Evolutionary conservation across 1,139 yeast species (phyloP).

Genomic region (Kodamaea plutei): DNA sequence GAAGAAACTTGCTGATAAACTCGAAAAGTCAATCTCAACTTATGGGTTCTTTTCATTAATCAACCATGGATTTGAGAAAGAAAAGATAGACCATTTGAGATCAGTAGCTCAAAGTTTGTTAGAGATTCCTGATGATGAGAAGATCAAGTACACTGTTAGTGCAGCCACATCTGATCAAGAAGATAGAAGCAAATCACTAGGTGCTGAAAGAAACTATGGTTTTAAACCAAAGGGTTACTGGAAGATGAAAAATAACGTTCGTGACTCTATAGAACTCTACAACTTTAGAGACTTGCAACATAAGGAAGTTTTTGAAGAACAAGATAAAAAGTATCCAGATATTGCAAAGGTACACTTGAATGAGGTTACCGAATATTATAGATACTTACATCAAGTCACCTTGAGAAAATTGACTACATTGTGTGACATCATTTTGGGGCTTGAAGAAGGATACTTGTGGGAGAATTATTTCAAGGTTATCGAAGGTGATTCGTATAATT

Average conservation of each 20-base stretch:
- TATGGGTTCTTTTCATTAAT: constrained; percentile 43
- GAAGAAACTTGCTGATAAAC: constrained; percentile 25
- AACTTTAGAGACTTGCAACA: constrained; percentile 35
- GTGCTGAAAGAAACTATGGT: constrained; percentile 46
- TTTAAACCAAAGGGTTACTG: constrained; percentile 46
- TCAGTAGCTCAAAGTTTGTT: constrained; percentile 35
- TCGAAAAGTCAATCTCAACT: constrained; percentile 36
- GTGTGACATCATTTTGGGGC: constrained; percentile 28
- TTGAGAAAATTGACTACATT: constrained; percentile 23
- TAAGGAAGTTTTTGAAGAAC: constrained; percentile 19
- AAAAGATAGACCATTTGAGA: constrained; percentile 27
- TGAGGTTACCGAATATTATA: constrained; percentile 26
- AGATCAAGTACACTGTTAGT: constrained; percentile 38
- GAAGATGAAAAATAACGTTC: constrained; percentile 38
- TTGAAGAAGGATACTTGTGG: constrained; percentile 31
- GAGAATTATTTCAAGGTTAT: constrained; percentile 28
- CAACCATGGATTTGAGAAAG: constrained; percentile 33
- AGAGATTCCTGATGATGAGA: constrained; percentile 40
- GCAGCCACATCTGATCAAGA: constrained; percentile 29
- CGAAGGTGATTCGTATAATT: constrained; percentile 18
- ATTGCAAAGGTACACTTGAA: constrained; percentile 23
- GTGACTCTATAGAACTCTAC: constrained; percentile 40
- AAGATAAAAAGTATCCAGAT: constrained; percentile 22
- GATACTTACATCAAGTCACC: constrained; percentile 20
- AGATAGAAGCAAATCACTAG: constrained; percentile 28